Evolutionary conservation across 805 yeast genomes (phyloP).

Genomic region (Starmerella floricola): DNA sequence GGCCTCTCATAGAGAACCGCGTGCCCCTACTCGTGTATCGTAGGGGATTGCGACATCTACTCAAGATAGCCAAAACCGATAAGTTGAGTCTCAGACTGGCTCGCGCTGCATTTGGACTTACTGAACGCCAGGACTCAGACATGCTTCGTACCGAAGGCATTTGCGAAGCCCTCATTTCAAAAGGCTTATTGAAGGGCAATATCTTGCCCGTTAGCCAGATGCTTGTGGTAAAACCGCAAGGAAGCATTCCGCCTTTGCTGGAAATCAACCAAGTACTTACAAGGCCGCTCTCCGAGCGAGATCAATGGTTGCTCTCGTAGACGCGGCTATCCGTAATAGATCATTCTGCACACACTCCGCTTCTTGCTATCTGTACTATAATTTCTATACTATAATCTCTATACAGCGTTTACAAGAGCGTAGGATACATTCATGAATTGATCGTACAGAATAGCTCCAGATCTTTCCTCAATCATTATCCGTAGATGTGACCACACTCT

Average conservation of each 20-base stretch:
- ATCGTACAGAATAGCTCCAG: too few species aligned
- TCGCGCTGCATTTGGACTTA: slow-evolving; percentile 10
- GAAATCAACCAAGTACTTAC: slow-evolving; percentile 1
- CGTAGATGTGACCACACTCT: too few species aligned
- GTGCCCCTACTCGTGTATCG: slow-evolving; percentile 26
- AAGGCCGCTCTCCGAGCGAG: slow-evolving; percentile 6
- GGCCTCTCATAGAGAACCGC: slow-evolving; percentile 23
- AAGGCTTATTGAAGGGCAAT: slow-evolving; percentile 31
- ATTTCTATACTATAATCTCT: too few species aligned
- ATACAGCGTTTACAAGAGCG: too few species aligned
- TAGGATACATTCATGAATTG: too few species aligned
- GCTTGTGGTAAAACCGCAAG: slow-evolving; percentile 19
- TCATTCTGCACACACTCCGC: too few species aligned
- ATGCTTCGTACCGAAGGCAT: slow-evolving; percentile 26
- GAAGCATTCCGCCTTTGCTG: slow-evolving; percentile 21
- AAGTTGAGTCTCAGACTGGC: slow-evolving; percentile 5
- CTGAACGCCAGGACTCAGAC: slow-evolving; percentile 10
- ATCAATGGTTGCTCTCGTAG: slow-evolving; percentile 9
- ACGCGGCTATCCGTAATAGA: background rate
- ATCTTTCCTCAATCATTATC: too few species aligned
- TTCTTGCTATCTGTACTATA: too few species aligned
- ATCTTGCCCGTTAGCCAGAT: slow-evolving; percentile 22
- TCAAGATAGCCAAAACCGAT: background rate
- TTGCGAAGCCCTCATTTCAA: slow-evolving; percentile 27
- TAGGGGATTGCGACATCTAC: slow-evolving; percentile 23